Evolutionary conservation across 2,329 filamentous ascomycete species (phyloP).

Genomic region (Hymenoscyphus repandus): DNA sequence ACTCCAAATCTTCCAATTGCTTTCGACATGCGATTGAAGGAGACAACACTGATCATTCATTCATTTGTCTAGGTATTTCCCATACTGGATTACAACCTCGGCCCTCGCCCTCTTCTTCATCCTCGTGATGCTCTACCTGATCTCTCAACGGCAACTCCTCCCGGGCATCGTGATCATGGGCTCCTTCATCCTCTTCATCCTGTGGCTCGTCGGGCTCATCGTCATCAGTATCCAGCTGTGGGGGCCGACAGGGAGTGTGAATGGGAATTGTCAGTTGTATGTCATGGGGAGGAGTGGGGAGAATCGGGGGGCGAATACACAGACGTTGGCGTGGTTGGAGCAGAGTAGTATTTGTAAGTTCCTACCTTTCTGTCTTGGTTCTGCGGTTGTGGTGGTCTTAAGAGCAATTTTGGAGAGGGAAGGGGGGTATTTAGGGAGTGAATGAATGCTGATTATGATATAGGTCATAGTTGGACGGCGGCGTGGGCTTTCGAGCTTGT

Average conservation of each 20-base stretch:
- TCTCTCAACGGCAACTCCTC: slow-evolving; percentile 54
- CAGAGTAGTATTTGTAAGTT: slow-evolving; percentile 58
- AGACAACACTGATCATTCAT: too few species aligned
- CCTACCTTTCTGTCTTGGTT: neutral
- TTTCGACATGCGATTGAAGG: too few species aligned
- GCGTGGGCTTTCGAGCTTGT: slow-evolving; percentile 59
- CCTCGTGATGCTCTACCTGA: slow-evolving; percentile 56
- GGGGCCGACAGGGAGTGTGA: slow-evolving; percentile 54
- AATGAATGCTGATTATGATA: slow-evolving; percentile 13
- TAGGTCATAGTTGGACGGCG: slow-evolving; percentile 59
- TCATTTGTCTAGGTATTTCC: slow-evolving; percentile 55
- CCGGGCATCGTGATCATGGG: slow-evolving; percentile 62
- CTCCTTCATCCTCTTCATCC: slow-evolving; percentile 58
- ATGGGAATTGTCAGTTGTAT: slow-evolving; percentile 51
- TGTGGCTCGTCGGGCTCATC: slow-evolving; percentile 63
- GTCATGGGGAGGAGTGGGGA: slow-evolving; percentile 46
- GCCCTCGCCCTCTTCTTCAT: slow-evolving; percentile 63
- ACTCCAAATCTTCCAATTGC: neutral
- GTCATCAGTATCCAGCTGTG: slow-evolving; percentile 59
- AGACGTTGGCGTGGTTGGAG: slow-evolving; percentile 59
- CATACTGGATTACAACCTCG: slow-evolving; percentile 57
- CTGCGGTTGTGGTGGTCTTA: neutral
- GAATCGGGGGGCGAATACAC: slow-evolving; percentile 45
- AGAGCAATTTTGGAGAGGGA: neutral
- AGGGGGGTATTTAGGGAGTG: neutral